phyloP scores from a whole-genome alignment of 1,284 basidiomycete species.

The Psilocybe mexicana region DNA sequence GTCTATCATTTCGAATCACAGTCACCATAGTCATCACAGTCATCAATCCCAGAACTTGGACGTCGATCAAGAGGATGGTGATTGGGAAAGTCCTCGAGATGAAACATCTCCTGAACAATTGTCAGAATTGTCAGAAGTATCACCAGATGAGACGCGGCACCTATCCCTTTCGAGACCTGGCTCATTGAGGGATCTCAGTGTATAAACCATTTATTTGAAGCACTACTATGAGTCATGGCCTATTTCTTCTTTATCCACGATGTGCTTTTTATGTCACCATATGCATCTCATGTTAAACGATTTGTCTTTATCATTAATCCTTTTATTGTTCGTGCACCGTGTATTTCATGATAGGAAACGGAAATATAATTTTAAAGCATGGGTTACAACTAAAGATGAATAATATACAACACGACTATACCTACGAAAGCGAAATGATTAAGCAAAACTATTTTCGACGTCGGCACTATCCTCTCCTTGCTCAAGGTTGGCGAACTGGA shows the following conservation, averaged over 20 bases:
- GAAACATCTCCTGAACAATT: conserved; percentile 15
- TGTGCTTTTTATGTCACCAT: neutral
- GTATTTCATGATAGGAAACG: neutral
- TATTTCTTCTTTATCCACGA: neutral
- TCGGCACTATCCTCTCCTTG: conserved; percentile 87
- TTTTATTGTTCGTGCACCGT: neutral
- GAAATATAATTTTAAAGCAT: conserved; percentile 1
- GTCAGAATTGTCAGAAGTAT: conserved; percentile 14
- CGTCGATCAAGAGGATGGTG: conserved; percentile 1
- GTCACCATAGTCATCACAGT: conserved; percentile 6
- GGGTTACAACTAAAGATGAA: conserved; percentile 8
- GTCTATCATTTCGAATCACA: conserved; percentile 16
- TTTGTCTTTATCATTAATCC: neutral
- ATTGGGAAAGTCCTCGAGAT: conserved; percentile 23
- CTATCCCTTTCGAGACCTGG: conserved; percentile 44
- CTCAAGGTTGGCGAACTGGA: conserved; percentile 84
- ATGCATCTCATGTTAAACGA: neutral
- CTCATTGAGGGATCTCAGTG: conserved; percentile 43
- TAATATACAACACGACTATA: conserved; percentile 21
- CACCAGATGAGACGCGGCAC: conserved; percentile 24
- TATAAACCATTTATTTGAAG: neutral
- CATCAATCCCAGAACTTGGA: conserved; percentile 19
- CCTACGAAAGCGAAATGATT: conserved; percentile 25
- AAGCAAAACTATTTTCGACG: conserved; percentile 86
- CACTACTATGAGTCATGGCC: neutral